Evolutionary conservation across 2,329 filamentous ascomycete genomes (phyloP).

Genomic region (Ceratocystis colombiana): DNA sequence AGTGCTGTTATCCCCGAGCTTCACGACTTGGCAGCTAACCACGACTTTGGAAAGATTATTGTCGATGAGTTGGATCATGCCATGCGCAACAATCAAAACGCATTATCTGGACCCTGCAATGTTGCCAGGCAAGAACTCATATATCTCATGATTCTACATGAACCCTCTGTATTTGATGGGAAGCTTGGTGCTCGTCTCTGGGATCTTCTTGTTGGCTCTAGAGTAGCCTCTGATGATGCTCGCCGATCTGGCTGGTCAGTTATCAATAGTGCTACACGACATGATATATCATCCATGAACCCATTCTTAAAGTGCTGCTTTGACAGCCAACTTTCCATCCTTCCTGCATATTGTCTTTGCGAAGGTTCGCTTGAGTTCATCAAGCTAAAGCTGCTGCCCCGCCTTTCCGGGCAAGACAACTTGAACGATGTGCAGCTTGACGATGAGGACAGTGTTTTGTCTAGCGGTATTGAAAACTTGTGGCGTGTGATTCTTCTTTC

Average conservation of each 20-base stretch:
- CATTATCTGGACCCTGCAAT: slow-evolving; percentile 42
- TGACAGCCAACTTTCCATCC: slow-evolving; percentile 45
- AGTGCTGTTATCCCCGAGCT: slow-evolving; percentile 42
- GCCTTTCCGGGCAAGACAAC: slow-evolving; percentile 36
- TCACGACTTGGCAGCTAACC: slow-evolving; percentile 47
- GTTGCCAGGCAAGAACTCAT: slow-evolving; percentile 49
- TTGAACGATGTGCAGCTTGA: slow-evolving; percentile 40
- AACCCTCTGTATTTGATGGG: slow-evolving; percentile 51
- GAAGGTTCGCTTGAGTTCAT: slow-evolving; percentile 54
- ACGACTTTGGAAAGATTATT: slow-evolving; percentile 51
- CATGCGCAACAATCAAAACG: slow-evolving; percentile 34
- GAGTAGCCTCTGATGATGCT: slow-evolving; percentile 49
- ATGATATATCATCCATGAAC: slow-evolving; percentile 38
- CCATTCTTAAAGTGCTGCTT: slow-evolving; percentile 48
- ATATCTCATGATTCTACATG: slow-evolving; percentile 47
- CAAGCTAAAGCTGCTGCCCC: slow-evolving; percentile 40
- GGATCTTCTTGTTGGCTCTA: slow-evolving; percentile 59
- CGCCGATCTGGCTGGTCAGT: slow-evolving; percentile 60
- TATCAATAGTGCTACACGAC: slow-evolving; percentile 41
- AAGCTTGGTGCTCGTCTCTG: slow-evolving; percentile 58
- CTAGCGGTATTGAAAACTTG: slow-evolving; percentile 56
- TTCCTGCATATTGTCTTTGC: slow-evolving; percentile 51
- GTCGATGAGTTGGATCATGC: slow-evolving; percentile 55
- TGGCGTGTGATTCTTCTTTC: slow-evolving; percentile 72
- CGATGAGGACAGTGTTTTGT: slow-evolving; percentile 43